These are phyloP conservation scores for Pichia californica DNA, from an alignment of 805 yeast genomes.

Conservation along the genomic window DNA sequence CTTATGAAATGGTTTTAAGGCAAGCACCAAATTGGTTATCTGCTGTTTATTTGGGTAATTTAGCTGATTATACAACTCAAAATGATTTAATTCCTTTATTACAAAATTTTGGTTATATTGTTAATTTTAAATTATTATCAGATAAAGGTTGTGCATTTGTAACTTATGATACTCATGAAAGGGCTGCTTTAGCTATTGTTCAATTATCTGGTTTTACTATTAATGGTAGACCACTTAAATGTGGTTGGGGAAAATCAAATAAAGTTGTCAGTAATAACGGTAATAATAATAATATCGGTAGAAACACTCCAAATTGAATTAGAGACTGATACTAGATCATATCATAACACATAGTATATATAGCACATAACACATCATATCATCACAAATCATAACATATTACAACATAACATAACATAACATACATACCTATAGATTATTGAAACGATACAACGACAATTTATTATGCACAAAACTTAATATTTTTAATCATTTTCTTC, in stretches of 20 bases:
- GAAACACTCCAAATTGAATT: constrained; percentile 2
- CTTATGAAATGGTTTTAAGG: constrained; percentile 64
- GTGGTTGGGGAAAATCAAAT: constrained; percentile 74
- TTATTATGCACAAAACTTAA: too few species aligned
- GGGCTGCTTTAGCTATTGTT: constrained; percentile 83
- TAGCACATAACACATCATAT: too few species aligned
- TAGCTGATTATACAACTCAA: constrained; percentile 71
- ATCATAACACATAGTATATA: too few species aligned
- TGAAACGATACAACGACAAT: too few species aligned
- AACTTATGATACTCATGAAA: constrained; percentile 77
- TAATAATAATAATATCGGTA: too few species aligned
- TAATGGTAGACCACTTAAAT: constrained; percentile 71
- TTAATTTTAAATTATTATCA: constrained; percentile 72
- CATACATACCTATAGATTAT: too few species aligned
- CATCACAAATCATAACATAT: too few species aligned
- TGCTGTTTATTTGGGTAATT: constrained; percentile 81
- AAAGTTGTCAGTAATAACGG: constrained; percentile 6
- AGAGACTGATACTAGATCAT: too few species aligned
- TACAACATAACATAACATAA: too few species aligned
- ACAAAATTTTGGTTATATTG: constrained; percentile 76
- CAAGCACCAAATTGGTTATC: constrained; percentile 81
- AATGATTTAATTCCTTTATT: constrained; percentile 65
- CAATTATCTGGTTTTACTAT: constrained; percentile 65
- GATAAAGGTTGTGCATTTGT: constrained; percentile 88
- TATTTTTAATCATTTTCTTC: too few species aligned